A percentile compares a stretch with the other conserved stretches of the same genome.
Conservation (phyloP, 1,139 yeast genomes). For the Geotrichum aggregatum region DNA sequence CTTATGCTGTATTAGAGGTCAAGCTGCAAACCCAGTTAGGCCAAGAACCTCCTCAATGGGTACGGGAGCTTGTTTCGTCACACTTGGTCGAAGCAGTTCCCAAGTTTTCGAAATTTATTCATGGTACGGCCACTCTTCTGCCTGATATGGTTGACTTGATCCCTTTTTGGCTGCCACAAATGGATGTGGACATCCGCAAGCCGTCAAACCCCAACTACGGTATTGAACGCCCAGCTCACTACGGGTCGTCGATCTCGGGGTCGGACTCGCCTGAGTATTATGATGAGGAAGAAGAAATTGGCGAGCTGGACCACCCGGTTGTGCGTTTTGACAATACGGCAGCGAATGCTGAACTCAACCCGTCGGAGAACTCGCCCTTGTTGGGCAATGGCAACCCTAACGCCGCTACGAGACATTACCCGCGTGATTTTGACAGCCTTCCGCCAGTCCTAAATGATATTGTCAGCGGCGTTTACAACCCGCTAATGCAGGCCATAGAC, state of each 20-base stretch:
- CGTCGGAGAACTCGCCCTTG: slow-evolving; percentile 33
- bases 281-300: slow-evolving; percentile 42
- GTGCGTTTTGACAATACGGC: slow-evolving; percentile 32
- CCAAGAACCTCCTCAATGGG: slow-evolving; percentile 98
- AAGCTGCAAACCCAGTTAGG: slow-evolving; percentile 96
- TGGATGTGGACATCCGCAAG: slow-evolving; percentile 91
- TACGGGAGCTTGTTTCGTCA: slow-evolving; percentile 80
- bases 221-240: slow-evolving; percentile 51
- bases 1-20: slow-evolving; percentile 95
- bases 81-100: slow-evolving; percentile 98
- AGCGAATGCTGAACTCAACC: slow-evolving; percentile 25
- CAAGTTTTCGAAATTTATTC: slow-evolving; percentile 92
- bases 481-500: slow-evolving; percentile 10
- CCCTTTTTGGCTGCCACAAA: slow-evolving; percentile 98
- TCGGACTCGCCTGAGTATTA: slow-evolving; percentile 45
- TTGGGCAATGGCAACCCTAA: slow-evolving; percentile 23
- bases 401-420: slow-evolving; percentile 19
- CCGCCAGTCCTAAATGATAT: slow-evolving; percentile 10
- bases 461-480: slow-evolving; percentile 11
- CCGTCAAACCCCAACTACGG: slow-evolving; percentile 72
- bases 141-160: slow-evolving; percentile 77
- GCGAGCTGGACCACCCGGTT: slow-evolving; percentile 23
- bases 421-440: slow-evolving; percentile 14
- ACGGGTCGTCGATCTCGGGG: slow-evolving; percentile 39
- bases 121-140: slow-evolving; percentile 84